Base-by-base conservation (phyloP, 2,329 filamentous ascomycete genomes). In the Thelonectria rubi region DNA sequence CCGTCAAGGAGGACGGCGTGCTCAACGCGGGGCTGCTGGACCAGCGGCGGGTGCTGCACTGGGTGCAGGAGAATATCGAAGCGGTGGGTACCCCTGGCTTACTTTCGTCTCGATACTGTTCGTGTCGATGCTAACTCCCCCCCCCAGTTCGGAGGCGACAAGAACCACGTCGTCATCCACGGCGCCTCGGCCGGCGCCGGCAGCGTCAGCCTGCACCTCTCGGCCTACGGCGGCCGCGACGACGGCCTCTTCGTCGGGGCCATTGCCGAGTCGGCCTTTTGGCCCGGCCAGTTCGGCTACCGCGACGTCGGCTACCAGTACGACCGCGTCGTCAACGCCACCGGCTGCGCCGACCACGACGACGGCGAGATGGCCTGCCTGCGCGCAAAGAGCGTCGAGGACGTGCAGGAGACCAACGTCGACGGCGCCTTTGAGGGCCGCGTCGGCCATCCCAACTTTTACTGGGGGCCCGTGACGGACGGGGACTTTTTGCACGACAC, bases 1-100 rank as follows among this genome's bases (percentile, higher is more conserved):
- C 82, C 30, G 79, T 90, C 10, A 80, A 81, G 39, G 71, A 76
- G 5, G 76, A 86, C 64, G 88, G 88, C 1, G 80, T 83, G 50
- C 78, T 90, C 9, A 91, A 91, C 69, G 85, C 78, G 2, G 89
- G 89, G 0, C 73, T 91, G 8, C 77, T 89, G 3, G 88, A 91
- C 67, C 87, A 91, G 74, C 79, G 86, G 17, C 80, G 84, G 24
- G 77, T 84, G 2, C 72, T 91, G 47, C 71, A 83, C 51, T 91
- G 89, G 89, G 82, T 90, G 0, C 80, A 86, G 68, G 75, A 81
- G 37, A 78, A 91, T 61, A 89, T 91, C 43, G 71, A n/a, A n/a
- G n/a, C n/a, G n/a, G n/a, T n/a, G n/a, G n/a, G n/a, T n/a, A n/a
- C n/a, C n/a, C n/a, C n/a, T n/a, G n/a, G n/a, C n/a, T n/a, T n/a